Conservation (phyloP, 352 stramenopile genomes). For the Thalassiosira gravida region DNA sequence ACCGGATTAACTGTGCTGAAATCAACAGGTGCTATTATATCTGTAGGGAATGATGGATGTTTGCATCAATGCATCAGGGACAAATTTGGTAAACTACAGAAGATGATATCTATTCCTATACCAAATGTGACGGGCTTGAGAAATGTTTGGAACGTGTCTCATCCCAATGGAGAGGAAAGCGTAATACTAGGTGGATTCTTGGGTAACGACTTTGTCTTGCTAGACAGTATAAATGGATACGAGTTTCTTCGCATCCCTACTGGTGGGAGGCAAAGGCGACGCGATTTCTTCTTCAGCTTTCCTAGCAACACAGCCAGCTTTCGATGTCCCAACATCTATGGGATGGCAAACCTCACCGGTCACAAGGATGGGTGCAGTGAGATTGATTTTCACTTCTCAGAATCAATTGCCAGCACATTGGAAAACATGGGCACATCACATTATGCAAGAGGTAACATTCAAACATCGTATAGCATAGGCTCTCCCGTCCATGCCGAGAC, state of each 20-base stretch:
- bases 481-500: no score
- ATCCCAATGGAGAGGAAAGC: constrained; percentile 9
- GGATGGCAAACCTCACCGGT: constrained; percentile 46
- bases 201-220: constrained; percentile 66
- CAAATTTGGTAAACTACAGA: no score
- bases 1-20: no score
- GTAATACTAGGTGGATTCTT: constrained; percentile 63
- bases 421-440: neutral
- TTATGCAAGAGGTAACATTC: constrained; percentile 1
- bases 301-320: neutral
- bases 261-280: constrained; percentile 64
- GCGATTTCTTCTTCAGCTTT: constrained; percentile 43
- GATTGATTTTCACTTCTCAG: constrained; percentile 44
- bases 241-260: constrained; percentile 69
- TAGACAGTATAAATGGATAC: constrained; percentile 59
- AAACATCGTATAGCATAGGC: constrained; percentile 21
- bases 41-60: no score
- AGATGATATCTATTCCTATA: no score
- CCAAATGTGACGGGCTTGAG: no score
- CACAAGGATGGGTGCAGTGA: constrained; percentile 52
- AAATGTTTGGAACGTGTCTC: constrained; percentile 26
- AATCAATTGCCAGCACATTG: constrained; percentile 5
- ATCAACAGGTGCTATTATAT: no score
- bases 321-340: constrained; percentile 19
- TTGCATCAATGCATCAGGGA: no score